Base-by-base conservation (phyloP, 768 basidiomycete species). In the Lanmaoa rubissima region DNA sequence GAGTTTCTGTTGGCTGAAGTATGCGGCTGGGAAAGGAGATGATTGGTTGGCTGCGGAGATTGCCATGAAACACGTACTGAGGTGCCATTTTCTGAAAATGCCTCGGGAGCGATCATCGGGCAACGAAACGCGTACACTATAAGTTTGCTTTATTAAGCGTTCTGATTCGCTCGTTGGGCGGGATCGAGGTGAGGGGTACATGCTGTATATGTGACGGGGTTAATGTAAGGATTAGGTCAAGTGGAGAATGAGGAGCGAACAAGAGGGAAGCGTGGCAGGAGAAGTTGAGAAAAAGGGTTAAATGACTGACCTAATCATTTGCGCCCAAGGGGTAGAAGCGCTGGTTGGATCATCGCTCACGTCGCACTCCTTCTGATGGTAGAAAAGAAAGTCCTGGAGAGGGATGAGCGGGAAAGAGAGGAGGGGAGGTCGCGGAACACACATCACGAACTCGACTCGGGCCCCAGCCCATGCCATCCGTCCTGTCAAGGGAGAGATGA, bases 401-500 rank as follows among this genome's bases (percentile, higher is more conserved):
- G 40, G n/a, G 31, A 45, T 68, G 48, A 69, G 39, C 2, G 41
- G n/a, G 17, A 19, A 19, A 42, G 16, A 38, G 19, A 2, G 26
- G 3, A n/a, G 0, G 17, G 24, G 2, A 0, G 19, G 34, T 2
- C 9, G 16, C 0, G 40, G 44, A 55, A 63, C 72, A 31, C 57
- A 73, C 68, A 55, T 75, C 74, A 75, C 88, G 75, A 63, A 92
- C 81, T 17, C 90, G 81, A 68, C 88, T 90, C 14, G 90, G 88
- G 32, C 89, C 88, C 90, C 90, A 92, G 46, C 88, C 87, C 82
- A 91, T 87, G 39, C 90, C 82, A 60, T 83, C 81, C 9, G 81
- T 83, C 78, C 78, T 79, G 61, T 16, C 10, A 19, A n/a, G 49
- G 42, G 28, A 26, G 60, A 41, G 40, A 6, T 16, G 40, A 36